Percentiles rank a stretch among this genome's conserved stretches.
phyloP scores from a whole-genome alignment of 179 eudicot species.

The Silene noctiflora region DNA sequence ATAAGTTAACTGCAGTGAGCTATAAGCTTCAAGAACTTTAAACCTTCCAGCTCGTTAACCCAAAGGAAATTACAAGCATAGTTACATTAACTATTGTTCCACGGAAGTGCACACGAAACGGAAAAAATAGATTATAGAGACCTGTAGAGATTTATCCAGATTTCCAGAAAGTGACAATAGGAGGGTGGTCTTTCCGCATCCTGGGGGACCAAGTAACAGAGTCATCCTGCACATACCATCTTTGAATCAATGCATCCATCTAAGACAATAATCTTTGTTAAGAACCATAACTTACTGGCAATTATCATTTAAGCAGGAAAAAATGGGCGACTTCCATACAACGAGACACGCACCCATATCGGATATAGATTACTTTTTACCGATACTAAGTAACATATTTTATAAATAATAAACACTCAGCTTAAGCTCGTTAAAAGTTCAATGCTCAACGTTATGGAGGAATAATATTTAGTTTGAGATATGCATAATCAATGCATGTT shows the following conservation, averaged over 20 bases:
- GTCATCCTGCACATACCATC: background rate
- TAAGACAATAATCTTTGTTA: too few species aligned
- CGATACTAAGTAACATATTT: too few species aligned
- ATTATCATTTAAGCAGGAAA: too few species aligned
- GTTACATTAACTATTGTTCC: background rate
- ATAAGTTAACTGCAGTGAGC: background rate
- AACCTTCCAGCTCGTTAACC: slow-evolving; percentile 7
- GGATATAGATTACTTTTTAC: too few species aligned
- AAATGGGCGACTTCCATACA: background rate
- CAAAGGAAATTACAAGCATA: background rate
- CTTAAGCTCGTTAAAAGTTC: too few species aligned
- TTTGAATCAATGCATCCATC: too few species aligned
- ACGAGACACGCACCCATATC: too few species aligned
- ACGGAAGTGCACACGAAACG: slow-evolving; percentile 4
- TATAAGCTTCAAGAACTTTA: background rate
- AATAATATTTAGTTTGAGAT: too few species aligned
- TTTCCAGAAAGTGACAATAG: slow-evolving; percentile 84
- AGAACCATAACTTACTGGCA: too few species aligned
- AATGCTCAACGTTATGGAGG: too few species aligned
- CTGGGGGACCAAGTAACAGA: slow-evolving; percentile 84
- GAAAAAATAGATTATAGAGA: slow-evolving; percentile 14
- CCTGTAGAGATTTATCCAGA: slow-evolving; percentile 66
- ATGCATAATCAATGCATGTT: too few species aligned
- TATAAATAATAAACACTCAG: too few species aligned
- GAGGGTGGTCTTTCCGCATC: slow-evolving; percentile 82